These are phyloP conservation scores for Ramaria rubella DNA, from an alignment of 768 basidiomycete species.

Conservation along the genomic window DNA sequence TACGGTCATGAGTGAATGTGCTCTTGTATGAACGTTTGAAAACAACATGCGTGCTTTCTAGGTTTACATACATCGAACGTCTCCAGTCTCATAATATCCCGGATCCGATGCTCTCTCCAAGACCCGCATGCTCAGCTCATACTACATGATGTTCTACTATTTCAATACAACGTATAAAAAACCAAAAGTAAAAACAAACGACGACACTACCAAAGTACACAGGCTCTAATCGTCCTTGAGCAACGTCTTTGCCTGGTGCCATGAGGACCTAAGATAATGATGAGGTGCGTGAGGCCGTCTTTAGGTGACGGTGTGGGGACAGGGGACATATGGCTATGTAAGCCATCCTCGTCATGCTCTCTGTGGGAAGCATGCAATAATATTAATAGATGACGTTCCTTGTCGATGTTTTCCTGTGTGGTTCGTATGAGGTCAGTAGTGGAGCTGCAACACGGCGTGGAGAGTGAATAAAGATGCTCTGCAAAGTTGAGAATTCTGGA, in stretches of 20 bases:
- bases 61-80: too few species aligned
- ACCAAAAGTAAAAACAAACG: not conserved
- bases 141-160: conserved; percentile 68
- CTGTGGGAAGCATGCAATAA: conserved; percentile 2
- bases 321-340: not conserved
- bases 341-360: not conserved
- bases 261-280: too few species aligned
- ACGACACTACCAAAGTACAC: not conserved
- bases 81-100: conserved; percentile 12
- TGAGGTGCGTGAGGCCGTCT: not conserved
- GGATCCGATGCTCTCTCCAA: conserved; percentile 43
- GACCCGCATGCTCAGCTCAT: conserved; percentile 82
- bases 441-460: not conserved
- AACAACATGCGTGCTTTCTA: too few species aligned
- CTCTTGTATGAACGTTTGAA: too few species aligned
- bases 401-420: conserved; percentile 16
- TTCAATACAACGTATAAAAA: too few species aligned
- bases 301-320: not conserved
- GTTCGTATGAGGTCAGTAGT: not conserved
- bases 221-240: not conserved
- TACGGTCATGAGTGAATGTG: too few species aligned
- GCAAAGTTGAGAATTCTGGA: too few species aligned
- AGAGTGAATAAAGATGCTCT: too few species aligned
- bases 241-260: conserved; percentile 5
- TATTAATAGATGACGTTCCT: conserved; percentile 9